Base-by-base conservation (phyloP, 805 yeast species). In the Lachancea nothofagi region DNA sequence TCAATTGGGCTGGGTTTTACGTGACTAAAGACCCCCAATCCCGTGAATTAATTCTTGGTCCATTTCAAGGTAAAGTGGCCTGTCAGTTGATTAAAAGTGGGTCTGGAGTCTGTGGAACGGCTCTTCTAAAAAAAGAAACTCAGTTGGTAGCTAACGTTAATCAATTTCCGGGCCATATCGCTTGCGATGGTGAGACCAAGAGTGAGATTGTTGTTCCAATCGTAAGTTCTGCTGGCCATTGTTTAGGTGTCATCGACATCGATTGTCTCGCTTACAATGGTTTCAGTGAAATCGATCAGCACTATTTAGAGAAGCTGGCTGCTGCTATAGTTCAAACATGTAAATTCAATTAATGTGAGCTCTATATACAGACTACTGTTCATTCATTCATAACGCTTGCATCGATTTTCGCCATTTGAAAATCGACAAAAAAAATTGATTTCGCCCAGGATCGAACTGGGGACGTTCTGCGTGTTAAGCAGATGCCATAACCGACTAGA, bases 401-500 rank as follows among this genome's bases (percentile, higher is more conserved):
- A n/a, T n/a, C n/a, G n/a, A n/a, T n/a, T n/a, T n/a, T n/a, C n/a
- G n/a, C n/a, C n/a, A n/a, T n/a, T n/a, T n/a, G n/a, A n/a, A n/a
- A n/a, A n/a, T n/a, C n/a, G n/a, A n/a, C n/a, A n/a, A 22, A 68
- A 71, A 71, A 61, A 60, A 62, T 53, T 89, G 97, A 87, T 82
- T 86, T 80, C 83, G 89, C 97, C 97, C 97, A 89, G 97, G 97
- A 87, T 90, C 96, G 97, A 90, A 90, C 97, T 88, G 97, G 97
- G 96, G 97, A 90, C 97, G 89, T 85, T 85, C 93, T 87, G 96
- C 96, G 97, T 89, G 97, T 89, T 87, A 88, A 86, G 96, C 96
- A 88, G 93, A 85, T 85, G 97, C 95, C 96, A 89, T 89, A 79
- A 88, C 96, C 96, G 71, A 88, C 96, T 88, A 88, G 96, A 88